Evolutionary conservation across 257 asterid genomes (phyloP), one percentile per base, ranked within the genome.

Genomic region (Scutellaria minor): DNA sequence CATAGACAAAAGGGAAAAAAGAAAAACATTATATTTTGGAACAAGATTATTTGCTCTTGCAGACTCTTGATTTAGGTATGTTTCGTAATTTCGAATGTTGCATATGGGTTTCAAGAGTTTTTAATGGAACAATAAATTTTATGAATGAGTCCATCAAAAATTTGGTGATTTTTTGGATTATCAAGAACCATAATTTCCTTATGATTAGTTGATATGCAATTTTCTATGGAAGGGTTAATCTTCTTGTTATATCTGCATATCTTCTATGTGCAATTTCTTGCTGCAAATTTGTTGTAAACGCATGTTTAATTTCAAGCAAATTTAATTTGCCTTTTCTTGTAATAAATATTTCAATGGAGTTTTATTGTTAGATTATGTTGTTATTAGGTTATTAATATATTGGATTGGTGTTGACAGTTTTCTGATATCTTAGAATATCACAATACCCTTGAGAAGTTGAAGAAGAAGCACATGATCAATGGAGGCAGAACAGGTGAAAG

Each of bases 401-500:
- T 10, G 18, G 5, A 12, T 47, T 12, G 1, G 0, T 24, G 6
- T 5, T 12, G 12, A 10, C 53, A 10, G 13, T 45, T 45, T 1
- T 1, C 5, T 45, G 50, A 45, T 45, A 9, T 7, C 50, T 6
- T 3, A 45, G 12, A 45, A 45, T 45, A 12, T 9, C 50, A 9
- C 9, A 7, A 45, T 9, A 12, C 0, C 50, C 50, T 24, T 31
- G 37, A 31, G 37, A 31, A 31, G 37, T 31, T 31, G 37, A 31
- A 31, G 37, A 4, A 31, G 0, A 59, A 8, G 6, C 62, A 40
- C 53, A 69, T 77, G 58, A 77, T 14, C 56, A 22, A 85, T 89
- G 93, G 91, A 83, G 72, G 44, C 79, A 11, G 79, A 79, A 60
- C 62, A 44, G 27, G 75, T n/a, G 4, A 64, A 24, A n/a, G 78